Evolutionary conservation across 73 alveolate genomes (phyloP), one percentile per base, ranked within the genome.

Genomic region (Stentor coeruleus): DNA sequence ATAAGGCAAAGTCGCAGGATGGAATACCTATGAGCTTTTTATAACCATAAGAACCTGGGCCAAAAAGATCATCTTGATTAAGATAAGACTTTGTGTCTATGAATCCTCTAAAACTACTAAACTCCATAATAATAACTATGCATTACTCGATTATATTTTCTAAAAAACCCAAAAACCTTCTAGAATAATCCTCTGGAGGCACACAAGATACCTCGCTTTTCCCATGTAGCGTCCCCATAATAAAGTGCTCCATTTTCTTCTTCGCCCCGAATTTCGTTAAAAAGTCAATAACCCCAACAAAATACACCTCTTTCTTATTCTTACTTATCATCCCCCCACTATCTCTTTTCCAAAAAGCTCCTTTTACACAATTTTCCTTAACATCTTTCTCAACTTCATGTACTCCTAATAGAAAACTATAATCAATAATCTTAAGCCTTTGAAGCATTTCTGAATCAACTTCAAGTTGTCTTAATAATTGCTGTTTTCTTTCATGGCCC

Each of bases 231-330:
- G 89, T 80, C 0, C 75, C 33, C 82, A 86, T 91, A 39, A 88
- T 41, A 3, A 84, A 58, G 81, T 88, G 90, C 84, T 91, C 96
- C 0, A 88, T 79, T 82, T 88, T 85, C 86, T 91, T 91, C 88
- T 88, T 88, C 4, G 94, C 39, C 2, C 83, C 72, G 33, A 14
- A 75, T 14, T 89, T 57, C 1, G 96, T 91, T 59, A 95, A 90
- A 58, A 95, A 92, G 85, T 95, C 99, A 15, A 95, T 95, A 1
- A 95, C 88, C 1, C 99, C 99, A 39, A 91, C 82, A 84, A 88
- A 93, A 81, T 91, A 92, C 37, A 95, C 82, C 72, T 87, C 66
- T 39, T 86, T 84, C 14, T 85, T 81, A 82, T 86, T 88, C 35
- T 66, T 59, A 31, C 92, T 79, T 3, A 82, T 72, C 42, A 95